phyloP scores from a whole-genome alignment of 2,329 filamentous ascomycete genomes.

The Epichloe hybrida region DNA sequence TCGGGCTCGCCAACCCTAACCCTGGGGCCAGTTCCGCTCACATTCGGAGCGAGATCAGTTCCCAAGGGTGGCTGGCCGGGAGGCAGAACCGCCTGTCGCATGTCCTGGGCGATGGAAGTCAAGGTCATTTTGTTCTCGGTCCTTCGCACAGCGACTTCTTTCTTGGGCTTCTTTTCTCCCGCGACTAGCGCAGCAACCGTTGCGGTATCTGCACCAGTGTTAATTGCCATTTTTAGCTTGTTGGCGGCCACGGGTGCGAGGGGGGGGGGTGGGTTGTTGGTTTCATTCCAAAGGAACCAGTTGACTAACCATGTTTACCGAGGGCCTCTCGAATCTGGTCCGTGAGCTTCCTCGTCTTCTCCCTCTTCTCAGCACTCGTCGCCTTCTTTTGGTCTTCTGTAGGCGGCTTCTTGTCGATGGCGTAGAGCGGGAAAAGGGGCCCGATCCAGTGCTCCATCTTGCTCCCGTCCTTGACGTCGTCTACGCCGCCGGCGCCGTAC shows the following conservation, averaged over 20 bases:
- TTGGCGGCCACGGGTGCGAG: too few relatives aligned
- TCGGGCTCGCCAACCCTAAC: too few relatives aligned
- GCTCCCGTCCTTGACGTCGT: conserved; percentile 13
- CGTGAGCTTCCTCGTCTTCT: not conserved
- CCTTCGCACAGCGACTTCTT: not conserved
- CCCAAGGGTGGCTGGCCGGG: not conserved
- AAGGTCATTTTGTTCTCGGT: conserved; percentile 3
- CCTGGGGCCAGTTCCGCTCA: not conserved
- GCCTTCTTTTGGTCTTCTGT: not conserved
- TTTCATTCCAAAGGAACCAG: not conserved
- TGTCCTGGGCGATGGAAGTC: not conserved
- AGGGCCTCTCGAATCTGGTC: not conserved
- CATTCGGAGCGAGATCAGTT: not conserved
- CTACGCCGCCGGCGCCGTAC: conserved; percentile 16
- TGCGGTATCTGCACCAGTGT: not conserved
- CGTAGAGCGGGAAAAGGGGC: conserved; percentile 8
- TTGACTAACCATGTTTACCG: not conserved
- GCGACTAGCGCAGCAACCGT: not conserved
- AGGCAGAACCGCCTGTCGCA: not conserved
- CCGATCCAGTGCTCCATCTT: conserved; percentile 15
- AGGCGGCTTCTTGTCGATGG: conserved; percentile 4
- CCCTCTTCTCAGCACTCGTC: not conserved
- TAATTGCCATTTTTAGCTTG: too few relatives aligned
- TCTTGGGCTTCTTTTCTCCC: not conserved
- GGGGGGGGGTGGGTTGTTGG: too few relatives aligned